Conservation (phyloP, 2,329 filamentous ascomycete genomes). For the Trichoderma brevicompactum region DNA sequence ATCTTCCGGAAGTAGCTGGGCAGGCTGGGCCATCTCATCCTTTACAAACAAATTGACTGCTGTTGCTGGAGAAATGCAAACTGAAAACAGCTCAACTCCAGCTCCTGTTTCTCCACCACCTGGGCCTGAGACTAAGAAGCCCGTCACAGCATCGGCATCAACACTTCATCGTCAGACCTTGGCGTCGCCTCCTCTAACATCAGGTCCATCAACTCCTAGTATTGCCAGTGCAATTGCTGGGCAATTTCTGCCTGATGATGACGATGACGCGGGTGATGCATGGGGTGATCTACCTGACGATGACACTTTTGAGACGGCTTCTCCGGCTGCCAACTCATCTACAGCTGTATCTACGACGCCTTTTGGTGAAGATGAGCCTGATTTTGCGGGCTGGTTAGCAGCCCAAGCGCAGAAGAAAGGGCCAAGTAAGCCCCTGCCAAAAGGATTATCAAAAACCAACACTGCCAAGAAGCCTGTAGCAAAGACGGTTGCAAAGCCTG, state of each 20-base stretch:
- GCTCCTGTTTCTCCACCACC: constrained; percentile 49
- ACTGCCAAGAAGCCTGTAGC: constrained; percentile 48
- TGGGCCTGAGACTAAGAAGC: constrained; percentile 44
- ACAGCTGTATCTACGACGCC: constrained; percentile 50
- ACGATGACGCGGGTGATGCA: constrained; percentile 69
- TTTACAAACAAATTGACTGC: constrained; percentile 93
- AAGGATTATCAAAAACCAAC: constrained; percentile 72
- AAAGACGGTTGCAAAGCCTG: constrained; percentile 47
- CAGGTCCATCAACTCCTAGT: constrained; percentile 54
- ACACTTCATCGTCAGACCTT: constrained; percentile 64
- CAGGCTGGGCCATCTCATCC: constrained; percentile 97
- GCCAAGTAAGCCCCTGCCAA: constrained; percentile 71
- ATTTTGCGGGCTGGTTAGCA: constrained; percentile 94
- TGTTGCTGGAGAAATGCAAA: constrained; percentile 84
- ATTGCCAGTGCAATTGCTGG: constrained; percentile 48
- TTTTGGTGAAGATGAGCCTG: constrained; percentile 87
- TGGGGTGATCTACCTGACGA: constrained; percentile 68
- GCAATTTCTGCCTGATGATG: constrained; percentile 59
- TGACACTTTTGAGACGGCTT: constrained; percentile 44
- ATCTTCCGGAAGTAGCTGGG: constrained; percentile 61
- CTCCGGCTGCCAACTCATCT: constrained; percentile 42
- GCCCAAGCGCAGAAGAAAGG: constrained; percentile 79
- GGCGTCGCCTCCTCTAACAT: constrained; percentile 54
- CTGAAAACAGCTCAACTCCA: constrained; percentile 51
- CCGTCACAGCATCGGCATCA: constrained; percentile 58